Base-by-base conservation (phyloP, 164 flowering plant genomes). In the Liquidambar formosana region DNA sequence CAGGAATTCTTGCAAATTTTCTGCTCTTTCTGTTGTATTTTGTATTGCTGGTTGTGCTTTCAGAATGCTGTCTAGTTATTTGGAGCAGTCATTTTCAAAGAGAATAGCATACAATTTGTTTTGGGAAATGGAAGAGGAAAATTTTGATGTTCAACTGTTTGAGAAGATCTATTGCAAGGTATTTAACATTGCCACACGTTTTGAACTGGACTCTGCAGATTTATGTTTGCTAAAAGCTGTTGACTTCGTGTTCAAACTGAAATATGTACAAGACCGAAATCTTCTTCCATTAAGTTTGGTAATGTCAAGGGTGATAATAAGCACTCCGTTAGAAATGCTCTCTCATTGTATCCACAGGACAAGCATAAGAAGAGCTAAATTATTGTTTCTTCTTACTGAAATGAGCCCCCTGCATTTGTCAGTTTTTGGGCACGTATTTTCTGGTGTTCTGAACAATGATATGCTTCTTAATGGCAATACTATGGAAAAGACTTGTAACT, bases 171-270 rank as follows among this genome's bases (percentile, higher is more conserved):
- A 82, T 79, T 61, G 68, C 28, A 78, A 76, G 74, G 65, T 85
- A 33, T 64, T 78, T 47, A 79, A 82, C 27, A 71, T 84, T 66
- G 81, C 88, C 63, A 53, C 68, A 59, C 16, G 51, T 67, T 78
- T 67, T 65, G 75, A 83, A 11, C 58, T 80, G 44, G 86, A 84
- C 22, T 68, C 68, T 72, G 89, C 89, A 66, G 84, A 87, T 77
- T 8, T 54, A 23, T 95, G 97, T 75, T 77, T 95, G 81, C 80
- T 86, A 60, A 86, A 85, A 78, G 92, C 84, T 73, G 76, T 86
- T 41, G 75, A 66, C 73, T 77, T 77, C 61, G 72, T 74, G 14
- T 70, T 66, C 43, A 65, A 60, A 19, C 78, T 66, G 62, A 84
- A 73, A 58, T 41, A 11, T 73, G 21, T 67, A 73, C 82, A 68